phyloP scores from a whole-genome alignment of 176 grass and related monocot genomes.

The Leersia perrieri region DNA sequence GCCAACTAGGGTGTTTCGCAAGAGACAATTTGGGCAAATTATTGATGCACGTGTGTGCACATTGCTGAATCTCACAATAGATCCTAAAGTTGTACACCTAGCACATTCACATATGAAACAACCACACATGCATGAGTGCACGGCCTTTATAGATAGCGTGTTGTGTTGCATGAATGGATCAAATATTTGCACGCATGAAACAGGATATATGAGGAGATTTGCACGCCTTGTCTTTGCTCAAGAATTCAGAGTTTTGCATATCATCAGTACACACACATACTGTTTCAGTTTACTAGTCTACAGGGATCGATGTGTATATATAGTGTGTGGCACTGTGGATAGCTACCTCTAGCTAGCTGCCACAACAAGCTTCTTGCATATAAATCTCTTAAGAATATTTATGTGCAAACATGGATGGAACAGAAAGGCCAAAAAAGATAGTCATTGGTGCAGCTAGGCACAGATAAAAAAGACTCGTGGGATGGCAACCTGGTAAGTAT shows the following conservation, averaged over 20 bases:
- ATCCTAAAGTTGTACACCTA: background rate
- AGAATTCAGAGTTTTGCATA: background rate
- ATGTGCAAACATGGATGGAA: background rate
- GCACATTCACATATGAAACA: background rate
- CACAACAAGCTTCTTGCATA: background rate
- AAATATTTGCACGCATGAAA: background rate
- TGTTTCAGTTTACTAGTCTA: slow-evolving; percentile 11
- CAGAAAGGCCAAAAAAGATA: slow-evolving; percentile 1
- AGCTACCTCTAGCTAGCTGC: background rate
- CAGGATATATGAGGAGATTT: background rate
- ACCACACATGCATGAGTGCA: background rate
- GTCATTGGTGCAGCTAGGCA: background rate
- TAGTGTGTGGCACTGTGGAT: background rate
- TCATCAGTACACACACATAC: background rate
- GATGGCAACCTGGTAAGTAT: background rate
- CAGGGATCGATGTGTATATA: background rate
- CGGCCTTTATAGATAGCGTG: no score
- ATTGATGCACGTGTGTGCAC: no score
- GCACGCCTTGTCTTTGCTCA: background rate
- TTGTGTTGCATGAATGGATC: background rate
- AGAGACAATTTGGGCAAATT: no score
- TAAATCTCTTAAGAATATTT: background rate
- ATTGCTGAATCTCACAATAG: background rate
- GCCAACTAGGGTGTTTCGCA: no score
- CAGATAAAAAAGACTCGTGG: background rate